These are phyloP conservation scores for Myriosclerotinia duriaeana DNA, from an alignment of 2,329 filamentous ascomycete species.

Conservation along the genomic window DNA sequence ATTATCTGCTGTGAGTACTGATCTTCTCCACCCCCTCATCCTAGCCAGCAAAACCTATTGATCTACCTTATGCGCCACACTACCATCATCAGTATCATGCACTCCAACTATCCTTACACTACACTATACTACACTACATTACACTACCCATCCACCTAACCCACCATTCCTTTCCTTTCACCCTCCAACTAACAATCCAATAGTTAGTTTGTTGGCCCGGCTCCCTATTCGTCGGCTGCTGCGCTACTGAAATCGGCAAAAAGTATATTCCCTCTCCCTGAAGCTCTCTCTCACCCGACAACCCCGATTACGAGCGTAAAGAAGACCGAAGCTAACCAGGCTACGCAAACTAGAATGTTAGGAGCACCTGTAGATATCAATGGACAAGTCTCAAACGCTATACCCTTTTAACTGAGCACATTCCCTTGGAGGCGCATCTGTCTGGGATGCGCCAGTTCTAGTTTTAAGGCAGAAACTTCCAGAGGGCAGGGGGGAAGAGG, in stretches of 20 bases:
- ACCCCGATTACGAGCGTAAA: background rate
- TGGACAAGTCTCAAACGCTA: conserved; percentile 50
- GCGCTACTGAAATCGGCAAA: conserved; percentile 53
- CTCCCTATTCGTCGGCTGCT: conserved; percentile 56
- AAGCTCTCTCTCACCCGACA: too few species aligned
- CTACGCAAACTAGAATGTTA: conserved; percentile 46
- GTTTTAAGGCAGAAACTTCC: background rate
- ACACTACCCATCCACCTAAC: background rate
- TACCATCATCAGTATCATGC: too few species aligned
- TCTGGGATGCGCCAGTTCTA: conserved; percentile 42
- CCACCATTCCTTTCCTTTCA: background rate
- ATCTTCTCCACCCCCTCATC: background rate
- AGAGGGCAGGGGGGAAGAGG: too few species aligned
- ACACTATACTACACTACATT: too few species aligned
- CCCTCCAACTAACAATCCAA: background rate
- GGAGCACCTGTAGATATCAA: conserved; percentile 53
- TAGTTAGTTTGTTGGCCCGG: conserved; percentile 56
- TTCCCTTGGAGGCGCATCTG: conserved; percentile 39
- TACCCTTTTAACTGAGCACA: conserved; percentile 45
- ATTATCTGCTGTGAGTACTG: conserved; percentile 48
- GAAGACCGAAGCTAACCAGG: background rate
- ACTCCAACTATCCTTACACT: too few species aligned
- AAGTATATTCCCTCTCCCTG: conserved; percentile 45
- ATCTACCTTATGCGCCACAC: background rate
- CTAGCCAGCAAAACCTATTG: background rate